Evolutionary conservation across 106 monocot genomes (phyloP), one percentile per base, ranked within the genome.

Genomic region (Dendrobium nobile): DNA sequence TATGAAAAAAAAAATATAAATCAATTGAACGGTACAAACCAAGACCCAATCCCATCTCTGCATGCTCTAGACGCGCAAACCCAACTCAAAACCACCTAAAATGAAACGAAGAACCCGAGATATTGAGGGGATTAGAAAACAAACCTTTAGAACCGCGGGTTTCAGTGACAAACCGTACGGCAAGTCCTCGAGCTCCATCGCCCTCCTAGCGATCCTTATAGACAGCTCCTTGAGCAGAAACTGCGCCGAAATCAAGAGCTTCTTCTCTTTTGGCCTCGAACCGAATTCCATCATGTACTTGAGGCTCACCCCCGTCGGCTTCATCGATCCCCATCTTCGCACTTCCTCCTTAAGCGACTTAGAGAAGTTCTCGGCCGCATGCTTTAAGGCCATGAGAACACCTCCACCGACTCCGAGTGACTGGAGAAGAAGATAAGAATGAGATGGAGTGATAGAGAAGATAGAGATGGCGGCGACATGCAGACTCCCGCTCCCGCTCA

Each of bases 241-340:
- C 79, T 96, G 96, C 7, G 96, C 90, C 11, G 93, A 87, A 24
- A 85, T 82, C 78, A 96, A 28, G 47, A 96, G 86, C 55, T 85
- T 90, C 55, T 61, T 82, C 65, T 86, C 90, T 2, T 81, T 88
- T 7, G 93, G 96, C 17, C 80, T 80, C 24, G 93, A 75, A 0
- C 93, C 93, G 84, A 96, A 96, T n/a, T 96, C 96, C 93, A 90
- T 96, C 96, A 96, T 96, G 83, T 96, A 90, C 41, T 88, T 79
- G 27, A 96, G 83, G 76, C 88, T 90, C 43, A 96, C 93, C 42
- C 96, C 96, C 9, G 87, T 96, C 88, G 87, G 93, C 78, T 87
- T 91, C 96, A 92, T 96, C 78, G 79, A 64, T 20, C 88, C 96
- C 93, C 93, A 96, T 24, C 85, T 58, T 70, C 83, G 85, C 59